These are phyloP conservation scores for Penicillium sp. DNA, from an alignment of 2,329 filamentous ascomycete genomes.

Conservation along the genomic window DNA sequence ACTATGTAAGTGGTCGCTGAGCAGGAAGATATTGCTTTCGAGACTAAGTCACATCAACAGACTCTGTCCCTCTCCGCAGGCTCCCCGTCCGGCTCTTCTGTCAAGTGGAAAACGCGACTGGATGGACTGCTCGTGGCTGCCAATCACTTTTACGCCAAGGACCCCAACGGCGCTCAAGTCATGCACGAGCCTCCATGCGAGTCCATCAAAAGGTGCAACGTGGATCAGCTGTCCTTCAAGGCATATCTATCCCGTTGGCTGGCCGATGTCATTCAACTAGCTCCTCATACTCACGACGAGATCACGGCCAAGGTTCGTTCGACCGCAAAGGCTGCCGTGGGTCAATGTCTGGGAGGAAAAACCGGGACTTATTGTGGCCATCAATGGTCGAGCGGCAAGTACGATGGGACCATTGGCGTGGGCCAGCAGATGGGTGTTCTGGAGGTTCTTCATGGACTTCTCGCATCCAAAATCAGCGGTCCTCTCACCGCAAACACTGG, in stretches of 20 bases:
- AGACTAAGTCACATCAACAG: not conserved
- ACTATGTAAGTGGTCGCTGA: slow-evolving; percentile 27
- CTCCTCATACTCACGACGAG: slow-evolving; percentile 48
- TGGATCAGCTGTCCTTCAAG: slow-evolving; percentile 61
- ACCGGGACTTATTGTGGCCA: slow-evolving; percentile 35
- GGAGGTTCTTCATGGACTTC: slow-evolving; percentile 30
- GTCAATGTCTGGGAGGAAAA: slow-evolving; percentile 47
- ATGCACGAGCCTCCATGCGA: slow-evolving; percentile 59
- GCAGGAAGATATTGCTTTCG: not conserved
- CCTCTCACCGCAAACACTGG: slow-evolving; percentile 27
- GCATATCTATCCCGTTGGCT: slow-evolving; percentile 58
- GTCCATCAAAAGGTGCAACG: slow-evolving; percentile 48
- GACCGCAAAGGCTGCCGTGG: slow-evolving; percentile 51
- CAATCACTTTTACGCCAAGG: slow-evolving; percentile 44
- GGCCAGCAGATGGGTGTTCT: slow-evolving; percentile 38
- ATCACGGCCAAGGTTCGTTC: slow-evolving; percentile 49
- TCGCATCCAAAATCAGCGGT: slow-evolving; percentile 23
- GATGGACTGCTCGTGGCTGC: slow-evolving; percentile 51
- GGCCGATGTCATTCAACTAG: slow-evolving; percentile 53
- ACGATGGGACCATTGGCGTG: slow-evolving; percentile 33
- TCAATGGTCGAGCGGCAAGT: slow-evolving; percentile 35
- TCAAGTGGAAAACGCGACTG: slow-evolving; percentile 49
- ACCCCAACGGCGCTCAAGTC: slow-evolving; percentile 53
- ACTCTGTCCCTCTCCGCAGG: slow-evolving; percentile 50
- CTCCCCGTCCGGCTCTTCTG: slow-evolving; percentile 30